Conservation (phyloP, 108 stramenopile genomes). For the Cyclotella kingstonii region DNA sequence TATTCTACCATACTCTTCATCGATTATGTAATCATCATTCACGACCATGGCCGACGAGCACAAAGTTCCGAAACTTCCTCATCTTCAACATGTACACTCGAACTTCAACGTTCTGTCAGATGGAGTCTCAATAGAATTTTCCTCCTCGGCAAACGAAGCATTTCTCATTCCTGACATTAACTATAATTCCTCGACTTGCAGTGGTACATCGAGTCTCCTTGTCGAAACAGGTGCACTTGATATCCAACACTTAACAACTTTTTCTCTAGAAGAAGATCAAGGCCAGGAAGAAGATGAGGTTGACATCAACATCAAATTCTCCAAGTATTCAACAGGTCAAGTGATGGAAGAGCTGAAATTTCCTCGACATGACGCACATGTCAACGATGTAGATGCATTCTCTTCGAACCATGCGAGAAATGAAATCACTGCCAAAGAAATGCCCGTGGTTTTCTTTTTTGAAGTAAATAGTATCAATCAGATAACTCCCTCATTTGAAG, state of each 20-base stretch:
- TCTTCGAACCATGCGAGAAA: too few species aligned
- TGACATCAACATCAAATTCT: background rate
- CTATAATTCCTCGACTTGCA: background rate
- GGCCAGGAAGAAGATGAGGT: background rate
- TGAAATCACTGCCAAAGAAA: too few species aligned
- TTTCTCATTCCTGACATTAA: slow-evolving; percentile 1
- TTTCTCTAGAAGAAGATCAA: slow-evolving; percentile 7
- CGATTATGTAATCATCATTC: background rate
- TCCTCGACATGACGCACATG: background rate
- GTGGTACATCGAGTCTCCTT: background rate
- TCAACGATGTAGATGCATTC: background rate
- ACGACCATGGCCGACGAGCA: too few species aligned
- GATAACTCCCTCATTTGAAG: too few species aligned
- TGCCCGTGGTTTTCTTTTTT: too few species aligned
- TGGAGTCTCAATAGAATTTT: background rate
- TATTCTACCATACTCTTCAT: too few species aligned
- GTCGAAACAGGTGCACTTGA: slow-evolving; percentile 9
- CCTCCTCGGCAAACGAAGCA: background rate
- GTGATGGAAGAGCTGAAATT: background rate
- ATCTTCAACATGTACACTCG: background rate
- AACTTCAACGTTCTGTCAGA: background rate
- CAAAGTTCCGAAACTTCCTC: too few species aligned
- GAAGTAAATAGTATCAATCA: too few species aligned
- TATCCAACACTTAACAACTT: slow-evolving; percentile 3
- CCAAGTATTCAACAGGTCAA: background rate